Evolutionary conservation across 306 rosid genomes (phyloP).

Genomic region (Herpetospermum pedunculosum): DNA sequence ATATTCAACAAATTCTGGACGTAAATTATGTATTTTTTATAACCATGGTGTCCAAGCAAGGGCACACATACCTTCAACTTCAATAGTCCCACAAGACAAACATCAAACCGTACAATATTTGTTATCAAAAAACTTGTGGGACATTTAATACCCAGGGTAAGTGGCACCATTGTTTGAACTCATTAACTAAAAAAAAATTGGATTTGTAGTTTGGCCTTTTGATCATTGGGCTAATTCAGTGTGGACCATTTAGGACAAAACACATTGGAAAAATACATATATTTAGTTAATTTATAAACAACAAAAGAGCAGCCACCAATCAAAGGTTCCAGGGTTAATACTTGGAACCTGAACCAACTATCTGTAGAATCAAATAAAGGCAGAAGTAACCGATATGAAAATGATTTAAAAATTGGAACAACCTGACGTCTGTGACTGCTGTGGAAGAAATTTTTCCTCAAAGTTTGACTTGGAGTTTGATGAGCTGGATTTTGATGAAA

Average conservation of each 20-base stretch:
- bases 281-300: not conserved
- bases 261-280: not conserved
- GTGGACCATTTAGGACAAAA: not conserved
- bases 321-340: not conserved
- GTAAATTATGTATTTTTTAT: not conserved
- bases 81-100: not conserved
- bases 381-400: not conserved
- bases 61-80: not conserved
- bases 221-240: not conserved
- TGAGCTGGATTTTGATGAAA: conserved; percentile 70
- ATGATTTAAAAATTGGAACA: conserved; percentile 10
- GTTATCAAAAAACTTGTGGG: not conserved
- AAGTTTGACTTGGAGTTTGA: conserved; percentile 58
- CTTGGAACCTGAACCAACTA: not conserved
- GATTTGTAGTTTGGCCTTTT: not conserved
- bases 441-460: conserved; percentile 94
- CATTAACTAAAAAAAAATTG: not conserved
- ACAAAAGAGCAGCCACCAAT: not conserved
- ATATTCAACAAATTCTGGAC: not conserved
- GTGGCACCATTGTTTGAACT: not conserved
- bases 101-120: not conserved
- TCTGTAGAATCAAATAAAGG: not conserved
- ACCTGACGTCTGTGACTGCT: conserved; percentile 96
- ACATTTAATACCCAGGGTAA: not conserved
- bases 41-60: not conserved